Evolutionary conservation across 768 basidiomycete genomes (phyloP).

Genomic region (Lactarius deliciosus): DNA sequence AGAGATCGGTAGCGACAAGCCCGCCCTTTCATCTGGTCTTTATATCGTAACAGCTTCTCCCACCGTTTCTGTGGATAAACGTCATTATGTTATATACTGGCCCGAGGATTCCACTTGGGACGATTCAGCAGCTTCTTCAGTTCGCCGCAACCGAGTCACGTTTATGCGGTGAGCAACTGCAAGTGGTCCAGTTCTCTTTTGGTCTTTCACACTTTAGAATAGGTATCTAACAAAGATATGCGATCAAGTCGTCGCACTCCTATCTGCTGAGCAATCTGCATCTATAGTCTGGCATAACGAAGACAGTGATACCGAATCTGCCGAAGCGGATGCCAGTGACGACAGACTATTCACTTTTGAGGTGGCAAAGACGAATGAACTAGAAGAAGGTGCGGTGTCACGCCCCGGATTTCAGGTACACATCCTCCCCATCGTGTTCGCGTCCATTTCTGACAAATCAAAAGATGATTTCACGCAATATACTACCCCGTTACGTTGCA

Average conservation of each 20-base stretch:
- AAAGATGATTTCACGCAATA: slow-evolving; percentile 1
- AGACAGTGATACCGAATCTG: slow-evolving; percentile 29
- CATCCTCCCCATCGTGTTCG: neutral
- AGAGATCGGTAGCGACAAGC: slow-evolving; percentile 27
- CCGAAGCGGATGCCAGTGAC: slow-evolving; percentile 43
- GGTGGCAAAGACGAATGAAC: slow-evolving; percentile 53
- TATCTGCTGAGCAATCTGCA: slow-evolving; percentile 49
- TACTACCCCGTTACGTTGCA: neutral
- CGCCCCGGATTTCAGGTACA: slow-evolving; percentile 49
- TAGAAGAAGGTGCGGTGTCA: slow-evolving; percentile 49
- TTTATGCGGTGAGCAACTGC: slow-evolving; percentile 53
- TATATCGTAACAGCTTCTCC: slow-evolving; percentile 40
- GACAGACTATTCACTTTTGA: slow-evolving; percentile 55
- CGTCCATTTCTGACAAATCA: neutral
- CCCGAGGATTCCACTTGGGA: slow-evolving; percentile 50
- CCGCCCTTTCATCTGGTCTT: slow-evolving; percentile 50
- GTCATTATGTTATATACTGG: slow-evolving; percentile 40
- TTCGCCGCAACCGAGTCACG: slow-evolving; percentile 53
- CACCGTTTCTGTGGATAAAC: slow-evolving; percentile 25
- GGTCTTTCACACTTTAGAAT: neutral
- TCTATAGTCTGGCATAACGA: slow-evolving; percentile 47
- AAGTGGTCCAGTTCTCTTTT: neutral
- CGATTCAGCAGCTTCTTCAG: slow-evolving; percentile 45
- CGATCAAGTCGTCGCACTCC: slow-evolving; percentile 53
- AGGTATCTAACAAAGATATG: slow-evolving; percentile 62